Base-by-base conservation (phyloP, 805 yeast genomes). In the Saccharomyces kudriavzevii region DNA sequence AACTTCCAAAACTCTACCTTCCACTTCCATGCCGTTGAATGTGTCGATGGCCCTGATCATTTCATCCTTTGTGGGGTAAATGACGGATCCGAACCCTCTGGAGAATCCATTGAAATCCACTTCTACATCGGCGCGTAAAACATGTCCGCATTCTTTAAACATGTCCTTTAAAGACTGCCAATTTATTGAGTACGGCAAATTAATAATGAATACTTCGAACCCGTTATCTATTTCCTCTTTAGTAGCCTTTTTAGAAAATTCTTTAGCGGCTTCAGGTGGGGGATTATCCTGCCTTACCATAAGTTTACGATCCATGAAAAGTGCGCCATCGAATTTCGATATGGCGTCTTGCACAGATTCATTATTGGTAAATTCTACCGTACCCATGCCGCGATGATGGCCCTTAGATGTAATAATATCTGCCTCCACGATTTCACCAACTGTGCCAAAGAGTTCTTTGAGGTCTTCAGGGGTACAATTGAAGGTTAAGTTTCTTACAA, bases 281-380 rank as follows among this genome's bases (percentile, higher is more conserved):
- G 92, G 92, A 68, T 87, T 84, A 69, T 89, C 95, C 68, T 85
- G 94, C 71, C 97, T 83, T 14, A 90, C 95, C 69, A 85, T 89
- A 48, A 90, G 84, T 61, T 82, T 84, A 68, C 97, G 83, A 14
- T 89, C 94, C 64, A 74, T 70, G 60, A 83, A 79, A 46, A 74
- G 76, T 25, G 82, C 76, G 65, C 86, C 83, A 69, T 87, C 85
- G 62, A 77, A 84, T 60, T 80, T 76, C 52, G 75, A 71, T 62
- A 90, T 87, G 20, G 96, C 96, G 25, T 73, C 75, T 49, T 75
- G 76, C 5, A 88, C 96, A 51, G 82, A 84, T 17, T 79, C 84
- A 54, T 76, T 76, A 52, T 74, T 73, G n/a, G 81, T 73, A 63
- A 84, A 90, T 69, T 89, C 96, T 48, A 90, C 96, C 25, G 96